Conservation (phyloP, 2,329 filamentous ascomycete species). For the Ascochyta rabiei region DNA sequence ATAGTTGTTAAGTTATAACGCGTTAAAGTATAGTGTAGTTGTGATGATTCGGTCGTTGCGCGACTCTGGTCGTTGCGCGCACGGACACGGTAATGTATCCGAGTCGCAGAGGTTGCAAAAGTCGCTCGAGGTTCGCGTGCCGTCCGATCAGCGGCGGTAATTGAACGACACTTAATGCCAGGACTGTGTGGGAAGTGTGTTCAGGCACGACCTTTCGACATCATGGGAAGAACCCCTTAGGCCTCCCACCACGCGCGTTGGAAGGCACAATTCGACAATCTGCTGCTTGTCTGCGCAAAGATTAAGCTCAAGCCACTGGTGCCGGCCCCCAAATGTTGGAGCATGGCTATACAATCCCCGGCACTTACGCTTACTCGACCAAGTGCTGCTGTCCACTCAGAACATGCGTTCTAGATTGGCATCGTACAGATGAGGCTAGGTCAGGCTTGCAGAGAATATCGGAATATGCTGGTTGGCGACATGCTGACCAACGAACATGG, state of each 20-base stretch:
- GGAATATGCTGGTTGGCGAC: neutral
- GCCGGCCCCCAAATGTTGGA: neutral
- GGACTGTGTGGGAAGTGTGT: neutral
- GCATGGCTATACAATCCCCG: neutral
- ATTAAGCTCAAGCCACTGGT: neutral
- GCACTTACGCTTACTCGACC: neutral
- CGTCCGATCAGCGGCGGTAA: neutral
- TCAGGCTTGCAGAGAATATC: neutral
- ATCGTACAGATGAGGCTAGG: neutral
- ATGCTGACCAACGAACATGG: neutral
- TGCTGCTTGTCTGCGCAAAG: neutral
- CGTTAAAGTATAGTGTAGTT: too few relatives aligned
- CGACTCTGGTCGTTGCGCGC: too few relatives aligned
- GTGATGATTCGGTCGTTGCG: too few relatives aligned
- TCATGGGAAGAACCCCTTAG: constrained; percentile 1
- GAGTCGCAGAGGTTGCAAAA: too few relatives aligned
- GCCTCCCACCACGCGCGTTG: neutral
- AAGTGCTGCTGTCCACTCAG: neutral
- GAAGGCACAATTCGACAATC: neutral
- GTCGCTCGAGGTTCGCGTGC: neutral
- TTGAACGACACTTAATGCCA: neutral
- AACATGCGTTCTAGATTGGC: neutral
- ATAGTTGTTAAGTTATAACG: too few relatives aligned
- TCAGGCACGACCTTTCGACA: neutral
- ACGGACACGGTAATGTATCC: too few relatives aligned